Conservation (phyloP, 768 basidiomycete species). For the Boletales sp. region DNA sequence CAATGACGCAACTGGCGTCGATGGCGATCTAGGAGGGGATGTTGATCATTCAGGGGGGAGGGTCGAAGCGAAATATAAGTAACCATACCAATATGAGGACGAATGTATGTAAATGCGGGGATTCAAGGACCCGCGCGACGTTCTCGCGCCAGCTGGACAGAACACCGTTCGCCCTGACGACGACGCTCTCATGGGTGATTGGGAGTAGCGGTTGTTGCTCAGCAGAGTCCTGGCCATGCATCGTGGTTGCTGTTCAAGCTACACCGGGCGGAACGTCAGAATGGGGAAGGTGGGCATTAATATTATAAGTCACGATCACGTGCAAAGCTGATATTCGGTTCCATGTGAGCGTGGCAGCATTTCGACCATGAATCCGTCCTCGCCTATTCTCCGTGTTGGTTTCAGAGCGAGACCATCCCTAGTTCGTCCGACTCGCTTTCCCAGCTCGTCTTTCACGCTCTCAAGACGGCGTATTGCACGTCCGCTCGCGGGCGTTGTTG, state of each 20-base stretch:
- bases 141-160: constrained; percentile 26
- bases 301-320: constrained; percentile 22
- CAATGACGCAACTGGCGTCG: constrained; percentile 69
- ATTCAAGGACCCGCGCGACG: constrained; percentile 51
- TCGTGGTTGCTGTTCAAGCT: constrained; percentile 24
- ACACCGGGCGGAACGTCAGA: constrained; percentile 5
- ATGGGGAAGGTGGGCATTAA: neutral
- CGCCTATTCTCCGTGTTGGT: constrained; percentile 13
- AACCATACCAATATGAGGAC: constrained; percentile 56
- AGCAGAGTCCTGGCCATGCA: constrained; percentile 36
- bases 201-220: constrained; percentile 49
- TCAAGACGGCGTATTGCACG: constrained; percentile 4
- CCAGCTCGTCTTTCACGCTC: neutral
- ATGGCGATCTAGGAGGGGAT: constrained; percentile 44
- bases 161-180: constrained; percentile 3
- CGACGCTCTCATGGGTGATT: constrained; percentile 18
- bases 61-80: constrained; percentile 16
- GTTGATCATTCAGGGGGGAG: constrained; percentile 7
- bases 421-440: neutral
- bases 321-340: constrained; percentile 3
- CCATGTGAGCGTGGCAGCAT: neutral
- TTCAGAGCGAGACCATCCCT: constrained; percentile 13
- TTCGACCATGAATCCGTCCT: neutral
- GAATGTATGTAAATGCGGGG: constrained; percentile 47
- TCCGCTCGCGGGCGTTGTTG: constrained; percentile 31